These are phyloP conservation scores for Phytopythium chamaehyphon DNA, from an alignment of 352 stramenopile species.

Conservation along the genomic window DNA sequence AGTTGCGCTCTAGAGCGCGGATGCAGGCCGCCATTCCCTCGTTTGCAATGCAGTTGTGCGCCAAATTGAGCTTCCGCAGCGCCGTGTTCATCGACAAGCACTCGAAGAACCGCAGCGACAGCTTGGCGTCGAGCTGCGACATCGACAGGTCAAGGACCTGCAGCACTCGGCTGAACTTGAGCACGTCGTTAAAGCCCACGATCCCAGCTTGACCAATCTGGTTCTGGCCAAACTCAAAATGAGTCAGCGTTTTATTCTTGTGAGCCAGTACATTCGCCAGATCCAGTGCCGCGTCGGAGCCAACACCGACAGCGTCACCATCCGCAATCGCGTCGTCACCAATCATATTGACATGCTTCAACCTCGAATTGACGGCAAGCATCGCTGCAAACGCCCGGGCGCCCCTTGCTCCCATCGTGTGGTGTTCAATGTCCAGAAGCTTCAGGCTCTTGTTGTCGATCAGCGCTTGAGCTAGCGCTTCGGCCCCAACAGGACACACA, in stretches of 20 bases:
- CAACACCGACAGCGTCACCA: slow-evolving; percentile 38
- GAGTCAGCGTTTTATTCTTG: slow-evolving; percentile 44
- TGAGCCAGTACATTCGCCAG: slow-evolving; percentile 41
- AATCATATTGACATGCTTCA: slow-evolving; percentile 61
- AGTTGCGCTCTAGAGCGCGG: slow-evolving; percentile 50
- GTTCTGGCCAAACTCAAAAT: slow-evolving; percentile 59
- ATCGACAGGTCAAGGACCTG: slow-evolving; percentile 60
- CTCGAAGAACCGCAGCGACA: slow-evolving; percentile 58
- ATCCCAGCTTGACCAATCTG: slow-evolving; percentile 54
- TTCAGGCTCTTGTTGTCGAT: slow-evolving; percentile 51
- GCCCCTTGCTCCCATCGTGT: slow-evolving; percentile 55
- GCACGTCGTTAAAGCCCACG: slow-evolving; percentile 40
- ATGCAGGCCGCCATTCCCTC: slow-evolving; percentile 66
- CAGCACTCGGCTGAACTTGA: slow-evolving; percentile 50
- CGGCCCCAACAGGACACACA: slow-evolving; percentile 45
- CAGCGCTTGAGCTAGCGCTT: slow-evolving; percentile 51
- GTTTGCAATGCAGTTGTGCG: slow-evolving; percentile 68
- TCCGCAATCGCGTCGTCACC: slow-evolving; percentile 53
- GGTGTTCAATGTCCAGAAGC: slow-evolving; percentile 70
- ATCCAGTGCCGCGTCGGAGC: slow-evolving; percentile 34
- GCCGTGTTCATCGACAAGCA: slow-evolving; percentile 57
- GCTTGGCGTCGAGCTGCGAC: slow-evolving; percentile 49
- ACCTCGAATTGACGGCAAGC: slow-evolving; percentile 45
- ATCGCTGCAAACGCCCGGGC: slow-evolving; percentile 58
- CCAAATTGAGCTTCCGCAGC: slow-evolving; percentile 44